Conservation (phyloP, 257 asterid genomes). For the Rhazya stricta region DNA sequence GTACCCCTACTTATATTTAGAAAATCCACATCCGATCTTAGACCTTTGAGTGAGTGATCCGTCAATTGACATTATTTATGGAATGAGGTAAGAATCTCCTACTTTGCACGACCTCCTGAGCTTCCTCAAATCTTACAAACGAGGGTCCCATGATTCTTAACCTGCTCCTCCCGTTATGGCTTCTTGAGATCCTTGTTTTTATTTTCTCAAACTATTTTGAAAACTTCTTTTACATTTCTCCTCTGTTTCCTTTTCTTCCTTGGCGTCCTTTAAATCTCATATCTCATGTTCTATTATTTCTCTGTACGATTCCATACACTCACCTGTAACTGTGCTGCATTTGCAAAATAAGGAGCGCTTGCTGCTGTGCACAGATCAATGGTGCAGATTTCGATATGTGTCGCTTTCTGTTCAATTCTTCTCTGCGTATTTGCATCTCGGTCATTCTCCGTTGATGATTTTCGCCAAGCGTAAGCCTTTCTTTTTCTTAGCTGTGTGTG, state of each 20-base stretch:
- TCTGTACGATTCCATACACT: slow-evolving; percentile 14
- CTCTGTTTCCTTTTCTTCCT: slow-evolving; percentile 4
- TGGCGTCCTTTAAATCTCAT: not conserved
- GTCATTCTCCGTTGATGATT: slow-evolving; percentile 46
- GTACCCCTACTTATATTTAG: not conserved
- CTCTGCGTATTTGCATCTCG: slow-evolving; percentile 42
- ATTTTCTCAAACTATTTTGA: slow-evolving; percentile 19
- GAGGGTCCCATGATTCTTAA: slow-evolving; percentile 28
- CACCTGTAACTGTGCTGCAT: slow-evolving; percentile 29
- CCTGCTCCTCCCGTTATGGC: slow-evolving; percentile 32
- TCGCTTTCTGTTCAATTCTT: slow-evolving; percentile 34
- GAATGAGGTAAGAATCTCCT: slow-evolving; percentile 3
- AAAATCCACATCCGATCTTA: not conserved
- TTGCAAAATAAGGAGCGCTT: slow-evolving; percentile 17
- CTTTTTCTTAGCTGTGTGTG: not conserved
- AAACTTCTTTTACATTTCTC: slow-evolving; percentile 4
- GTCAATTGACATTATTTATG: slow-evolving; percentile 6
- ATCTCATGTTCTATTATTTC: slow-evolving; percentile 15
- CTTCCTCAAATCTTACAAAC: slow-evolving; percentile 4
- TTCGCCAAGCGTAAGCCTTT: slow-evolving; percentile 76
- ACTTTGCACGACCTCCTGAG: slow-evolving; percentile 10
- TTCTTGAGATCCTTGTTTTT: slow-evolving; percentile 41
- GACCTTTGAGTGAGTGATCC: not conserved
- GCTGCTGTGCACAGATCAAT: slow-evolving; percentile 36
- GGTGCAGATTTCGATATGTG: slow-evolving; percentile 46